These are phyloP conservation scores for Fragaria ananassa DNA, from an alignment of 306 rosid genomes.

Conservation along the genomic window DNA sequence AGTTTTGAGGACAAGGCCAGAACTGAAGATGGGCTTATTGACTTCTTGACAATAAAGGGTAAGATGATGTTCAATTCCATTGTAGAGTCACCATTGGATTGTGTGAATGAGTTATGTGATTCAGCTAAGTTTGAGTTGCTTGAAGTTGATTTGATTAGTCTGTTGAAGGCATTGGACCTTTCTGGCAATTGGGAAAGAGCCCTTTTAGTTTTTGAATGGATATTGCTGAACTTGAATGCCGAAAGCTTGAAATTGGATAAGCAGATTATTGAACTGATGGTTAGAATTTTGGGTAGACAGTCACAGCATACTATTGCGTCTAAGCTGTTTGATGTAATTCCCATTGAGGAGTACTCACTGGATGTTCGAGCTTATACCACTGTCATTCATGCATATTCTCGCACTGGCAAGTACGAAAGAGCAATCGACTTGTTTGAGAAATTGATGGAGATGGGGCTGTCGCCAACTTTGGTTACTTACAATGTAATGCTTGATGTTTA, in stretches of 20 bases:
- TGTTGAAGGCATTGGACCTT: conserved; percentile 71
- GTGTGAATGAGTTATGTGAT: conserved; percentile 51
- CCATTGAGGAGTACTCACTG: conserved; percentile 68
- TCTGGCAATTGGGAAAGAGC: conserved; percentile 82
- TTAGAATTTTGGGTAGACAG: conserved; percentile 77
- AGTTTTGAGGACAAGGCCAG: conserved; percentile 21
- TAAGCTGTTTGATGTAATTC: conserved; percentile 71
- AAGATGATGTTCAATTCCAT: conserved; percentile 62
- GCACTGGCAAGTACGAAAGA: conserved; percentile 63
- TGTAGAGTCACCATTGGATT: conserved; percentile 48
- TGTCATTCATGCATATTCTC: conserved; percentile 72
- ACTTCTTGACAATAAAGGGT: conserved; percentile 61
- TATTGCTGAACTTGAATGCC: conserved; percentile 41
- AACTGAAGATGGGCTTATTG: conserved; percentile 36
- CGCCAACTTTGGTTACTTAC: conserved; percentile 87
- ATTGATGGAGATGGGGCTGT: conserved; percentile 66
- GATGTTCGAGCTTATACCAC: conserved; percentile 77
- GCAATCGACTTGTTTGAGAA: conserved; percentile 68
- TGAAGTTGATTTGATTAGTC: conserved; percentile 60
- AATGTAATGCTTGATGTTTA: conserved; percentile 94
- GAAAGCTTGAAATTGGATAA: conserved; percentile 52
- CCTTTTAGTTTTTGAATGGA: conserved; percentile 76
- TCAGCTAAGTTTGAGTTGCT: conserved; percentile 56
- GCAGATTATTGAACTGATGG: conserved; percentile 67
- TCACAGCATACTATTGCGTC: conserved; percentile 80